A percentile compares a stretch with the other conserved stretches of the same genome.
Evolutionary conservation across 495 filamentous ascomycete genomes (phyloP).

Genomic region (Trichoderma reesei): DNA sequence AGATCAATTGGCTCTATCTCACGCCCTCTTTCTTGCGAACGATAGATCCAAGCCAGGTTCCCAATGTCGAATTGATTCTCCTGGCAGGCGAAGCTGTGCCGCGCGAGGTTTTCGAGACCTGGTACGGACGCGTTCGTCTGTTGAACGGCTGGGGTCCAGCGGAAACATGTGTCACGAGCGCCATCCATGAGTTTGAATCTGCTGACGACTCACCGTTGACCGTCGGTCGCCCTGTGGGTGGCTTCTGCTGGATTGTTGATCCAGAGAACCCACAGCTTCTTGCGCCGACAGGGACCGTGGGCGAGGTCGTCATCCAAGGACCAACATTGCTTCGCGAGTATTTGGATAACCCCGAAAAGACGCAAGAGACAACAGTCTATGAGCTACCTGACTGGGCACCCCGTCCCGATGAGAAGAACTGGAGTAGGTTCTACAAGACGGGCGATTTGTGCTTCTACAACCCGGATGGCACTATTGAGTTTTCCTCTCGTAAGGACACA

Average conservation of each 20-base stretch:
- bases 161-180: neutral
- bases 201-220: conserved; percentile 23
- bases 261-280: conserved; percentile 37
- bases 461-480: conserved; percentile 35
- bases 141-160: conserved; percentile 11
- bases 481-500: conserved; percentile 19
- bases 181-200: neutral
- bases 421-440: conserved; percentile 29
- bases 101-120: neutral
- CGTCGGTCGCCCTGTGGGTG: conserved; percentile 34
- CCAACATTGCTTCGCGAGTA: conserved; percentile 29
- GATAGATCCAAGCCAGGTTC: neutral
- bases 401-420: neutral
- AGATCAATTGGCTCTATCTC: conserved; percentile 3
- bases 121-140: conserved; percentile 16
- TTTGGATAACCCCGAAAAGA: neutral
- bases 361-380: conserved; percentile 8
- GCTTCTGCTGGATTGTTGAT: conserved; percentile 36
- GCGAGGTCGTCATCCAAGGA: conserved; percentile 38
- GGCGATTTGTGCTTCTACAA: conserved; percentile 35
- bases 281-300: conserved; percentile 36
- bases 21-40: conserved; percentile 5
- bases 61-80: neutral
- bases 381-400: neutral
- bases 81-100: neutral